Evolutionary conservation across 2,329 filamentous ascomycete species (phyloP), one percentile per base, ranked within the genome.

Genomic region (Stenocarpella maydis): DNA sequence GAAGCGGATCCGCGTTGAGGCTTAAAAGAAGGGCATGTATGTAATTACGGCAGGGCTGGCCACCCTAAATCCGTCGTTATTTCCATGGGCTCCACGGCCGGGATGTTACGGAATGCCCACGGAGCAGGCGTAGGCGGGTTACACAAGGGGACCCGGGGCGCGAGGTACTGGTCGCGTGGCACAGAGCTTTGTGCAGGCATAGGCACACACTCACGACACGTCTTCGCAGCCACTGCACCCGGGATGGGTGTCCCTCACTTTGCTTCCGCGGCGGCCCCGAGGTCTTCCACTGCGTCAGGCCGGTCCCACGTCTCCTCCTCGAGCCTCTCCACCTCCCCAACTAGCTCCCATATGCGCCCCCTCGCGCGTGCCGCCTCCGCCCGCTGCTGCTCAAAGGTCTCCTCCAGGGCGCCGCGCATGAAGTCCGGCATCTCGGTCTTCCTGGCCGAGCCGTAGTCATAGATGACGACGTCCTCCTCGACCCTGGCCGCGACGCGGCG

Each of bases 261-360:
- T 54, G 49, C 53, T 66, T 61, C 58, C 19, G 41, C 72, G 34
- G 82, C 79, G 70, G 78, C 81, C 1, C 89, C 90, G 69, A 90
- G 77, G 77, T 94, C 91, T 77, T 96, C 93, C 34, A 91, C 87
- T 1, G 92, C 92, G 77, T 87, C 91, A 43, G 82, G 79, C 69
- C 89, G 83, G 79, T 95, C 87, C 93, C 94, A 97, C 39, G 91
- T 94, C 69, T 85, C 83, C 75, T 83, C 83, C 82, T 97, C 95
- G 54, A 97, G 79, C 45, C 73, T 73, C 74, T 86, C 83, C 2
- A 95, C 87, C 49, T 81, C 80, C n/a, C 79, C 77, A 55, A 91
- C 82, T 65, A 96, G 80, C 17, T 83, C 82, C 73, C 80, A 78
- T 41, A 92, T 88, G 69, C 84, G 84, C 52, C 77, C 76, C 47